These are phyloP conservation scores for Gossypium schwendimanii DNA, from an alignment of 441 rosid genomes.

Conservation along the genomic window DNA sequence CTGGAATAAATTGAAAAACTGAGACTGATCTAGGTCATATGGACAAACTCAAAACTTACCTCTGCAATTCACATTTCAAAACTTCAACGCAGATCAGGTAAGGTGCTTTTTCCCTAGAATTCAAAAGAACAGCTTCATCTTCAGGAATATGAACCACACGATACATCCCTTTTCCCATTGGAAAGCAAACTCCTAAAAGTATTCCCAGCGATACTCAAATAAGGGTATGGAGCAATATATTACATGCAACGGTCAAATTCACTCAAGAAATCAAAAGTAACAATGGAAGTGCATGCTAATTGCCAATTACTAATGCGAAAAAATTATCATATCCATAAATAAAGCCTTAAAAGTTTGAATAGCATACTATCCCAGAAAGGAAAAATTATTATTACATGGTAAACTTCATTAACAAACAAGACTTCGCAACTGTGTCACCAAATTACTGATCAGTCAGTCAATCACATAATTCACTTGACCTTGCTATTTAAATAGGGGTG, in stretches of 20 bases:
- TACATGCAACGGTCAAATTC: background rate
- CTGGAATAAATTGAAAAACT: background rate
- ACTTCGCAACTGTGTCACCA: background rate
- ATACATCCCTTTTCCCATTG: constrained; percentile 92
- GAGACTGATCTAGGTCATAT: background rate
- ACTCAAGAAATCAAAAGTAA: constrained; percentile 1
- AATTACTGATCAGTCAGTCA: background rate
- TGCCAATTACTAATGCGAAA: background rate
- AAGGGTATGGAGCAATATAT: constrained; percentile 13
- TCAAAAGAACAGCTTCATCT: constrained; percentile 94
- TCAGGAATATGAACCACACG: constrained; percentile 96
- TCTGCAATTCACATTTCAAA: constrained; percentile 71
- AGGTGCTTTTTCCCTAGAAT: constrained; percentile 99
- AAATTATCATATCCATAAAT: background rate
- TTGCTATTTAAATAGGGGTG: background rate
- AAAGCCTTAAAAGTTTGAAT: constrained; percentile 8
- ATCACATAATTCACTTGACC: background rate
- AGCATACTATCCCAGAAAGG: background rate
- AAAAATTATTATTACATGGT: background rate
- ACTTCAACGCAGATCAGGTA: constrained; percentile 85
- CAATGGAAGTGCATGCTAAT: background rate
- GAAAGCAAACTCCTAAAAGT: constrained; percentile 86
- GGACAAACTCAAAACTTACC: constrained; percentile 35
- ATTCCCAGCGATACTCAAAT: constrained; percentile 17
- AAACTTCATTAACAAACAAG: background rate